Evolutionary conservation across 495 filamentous ascomycete genomes (phyloP), one percentile per base, ranked within the genome.

Genomic region (Penicillium angulare): DNA sequence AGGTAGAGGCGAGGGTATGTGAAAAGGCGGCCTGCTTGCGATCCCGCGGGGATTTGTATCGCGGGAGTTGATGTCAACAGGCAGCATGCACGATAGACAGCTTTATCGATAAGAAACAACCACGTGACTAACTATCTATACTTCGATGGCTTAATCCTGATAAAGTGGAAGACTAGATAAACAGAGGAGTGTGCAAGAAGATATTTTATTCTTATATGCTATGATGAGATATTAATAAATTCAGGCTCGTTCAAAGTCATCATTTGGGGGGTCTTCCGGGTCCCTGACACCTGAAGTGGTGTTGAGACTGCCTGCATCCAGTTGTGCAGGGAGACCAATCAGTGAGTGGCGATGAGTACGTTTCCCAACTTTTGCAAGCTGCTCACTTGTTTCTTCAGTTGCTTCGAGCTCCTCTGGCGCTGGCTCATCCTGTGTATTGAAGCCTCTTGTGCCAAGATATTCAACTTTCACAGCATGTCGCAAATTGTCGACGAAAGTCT

Each of bases 341-440:
- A 75, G 53, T 15, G 71, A 75, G 49, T 61, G 66, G 29, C 71
- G 71, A 50, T 77, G 65, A 41, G 57, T 68, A 32, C 69, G 71
- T 47, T 68, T 66, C 49, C 74, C 72, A 23, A 46, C 15, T 21
- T 41, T 41, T 21, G 22, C 38, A 9, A 72, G 59, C 44, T 68
- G 70, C 38, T 88, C 84, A 52, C 80, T 86, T 39, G 81, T 85
- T 48, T 86, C 85, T 42, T 85, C 85, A 0, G 83, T 74, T 60
- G 49, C 66, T 20, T 57, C 9, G 1, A 53, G 24, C 49, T 73
- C 56, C 41, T 62, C 58, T 21, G 57, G 56, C 17, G 43, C 57
- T n/a, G 61, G 47, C 12, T 69, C 68, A 26, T 78, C 69, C 7
- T 36, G 56, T 52, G 50, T 66, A 55, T 55, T 59, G 53, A 65